These are phyloP conservation scores for Epichloe bromicola DNA, from an alignment of 2,329 filamentous ascomycete species.

Conservation along the genomic window DNA sequence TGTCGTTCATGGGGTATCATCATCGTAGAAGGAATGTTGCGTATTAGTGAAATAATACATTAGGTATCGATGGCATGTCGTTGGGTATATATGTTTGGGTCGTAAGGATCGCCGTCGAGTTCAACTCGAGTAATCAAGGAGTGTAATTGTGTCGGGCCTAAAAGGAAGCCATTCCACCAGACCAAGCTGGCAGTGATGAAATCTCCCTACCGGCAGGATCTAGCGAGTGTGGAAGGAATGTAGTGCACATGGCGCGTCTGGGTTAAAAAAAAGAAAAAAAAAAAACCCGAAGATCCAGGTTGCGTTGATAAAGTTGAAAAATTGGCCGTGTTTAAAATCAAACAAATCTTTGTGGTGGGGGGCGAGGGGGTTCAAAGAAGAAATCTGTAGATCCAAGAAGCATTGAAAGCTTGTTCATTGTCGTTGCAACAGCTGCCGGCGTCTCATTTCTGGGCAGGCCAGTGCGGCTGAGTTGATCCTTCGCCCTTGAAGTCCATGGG, in stretches of 20 bases:
- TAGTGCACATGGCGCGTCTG: conserved; percentile 24
- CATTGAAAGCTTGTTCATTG: conserved; percentile 12
- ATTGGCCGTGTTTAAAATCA: too few species aligned
- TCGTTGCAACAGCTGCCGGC: conserved; percentile 7
- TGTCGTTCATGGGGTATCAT: conserved; percentile 14
- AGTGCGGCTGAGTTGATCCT: conserved; percentile 8
- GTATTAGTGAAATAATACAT: conserved; percentile 16
- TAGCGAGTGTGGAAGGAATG: conserved; percentile 25
- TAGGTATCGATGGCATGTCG: conserved; percentile 9
- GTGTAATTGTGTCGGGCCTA: background rate
- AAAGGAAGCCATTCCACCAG: background rate
- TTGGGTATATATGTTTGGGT: background rate
- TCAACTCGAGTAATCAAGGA: conserved; percentile 13
- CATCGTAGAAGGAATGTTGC: conserved; percentile 23
- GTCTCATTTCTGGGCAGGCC: background rate
- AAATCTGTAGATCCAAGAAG: conserved; percentile 11
- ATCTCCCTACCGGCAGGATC: conserved; percentile 5
- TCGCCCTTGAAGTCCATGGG: conserved; percentile 17
- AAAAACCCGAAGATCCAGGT: background rate
- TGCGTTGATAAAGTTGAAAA: too few species aligned
- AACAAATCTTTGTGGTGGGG: too few species aligned
- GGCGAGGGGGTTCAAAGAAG: too few species aligned
- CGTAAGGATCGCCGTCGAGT: conserved; percentile 20
- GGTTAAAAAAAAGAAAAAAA: too few species aligned
- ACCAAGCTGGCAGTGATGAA: background rate